A percentile compares a stretch with the other conserved stretches of the same genome.
Evolutionary conservation across 495 filamentous ascomycete genomes (phyloP).

Genomic region (Tuber brumale): DNA sequence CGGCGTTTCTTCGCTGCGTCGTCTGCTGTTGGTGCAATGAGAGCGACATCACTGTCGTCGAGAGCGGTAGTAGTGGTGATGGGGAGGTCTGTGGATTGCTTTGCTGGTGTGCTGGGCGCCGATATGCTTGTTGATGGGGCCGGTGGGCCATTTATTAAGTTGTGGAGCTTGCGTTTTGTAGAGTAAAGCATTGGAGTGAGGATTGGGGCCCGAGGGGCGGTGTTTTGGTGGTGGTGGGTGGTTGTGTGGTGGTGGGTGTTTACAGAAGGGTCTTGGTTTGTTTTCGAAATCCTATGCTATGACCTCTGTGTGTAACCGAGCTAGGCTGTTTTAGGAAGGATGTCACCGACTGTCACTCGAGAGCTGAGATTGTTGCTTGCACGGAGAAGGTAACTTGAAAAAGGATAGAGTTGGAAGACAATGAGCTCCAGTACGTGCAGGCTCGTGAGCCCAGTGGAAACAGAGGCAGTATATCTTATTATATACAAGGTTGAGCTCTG

Average conservation of each 20-base stretch:
- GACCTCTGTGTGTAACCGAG: background rate
- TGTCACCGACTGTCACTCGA: background rate
- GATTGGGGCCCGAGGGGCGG: conserved; percentile 4
- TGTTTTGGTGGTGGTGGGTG: background rate
- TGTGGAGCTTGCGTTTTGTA: conserved; percentile 43
- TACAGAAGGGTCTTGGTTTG: background rate
- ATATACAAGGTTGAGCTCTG: background rate
- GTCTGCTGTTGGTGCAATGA: conserved; percentile 6
- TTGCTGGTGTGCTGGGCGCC: conserved; percentile 21
- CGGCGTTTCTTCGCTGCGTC: conserved; percentile 35
- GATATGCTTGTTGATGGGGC: conserved; percentile 20
- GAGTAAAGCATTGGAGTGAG: conserved; percentile 38
- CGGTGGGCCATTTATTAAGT: conserved; percentile 38
- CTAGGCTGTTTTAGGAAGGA: background rate
- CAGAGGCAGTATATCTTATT: background rate
- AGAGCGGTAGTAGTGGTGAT: conserved; percentile 1
- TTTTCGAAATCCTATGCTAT: background rate
- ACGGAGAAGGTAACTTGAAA: too few species aligned
- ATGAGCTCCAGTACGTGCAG: background rate
- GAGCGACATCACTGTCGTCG: conserved; percentile 27
- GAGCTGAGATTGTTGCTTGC: background rate
- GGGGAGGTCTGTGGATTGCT: conserved; percentile 10
- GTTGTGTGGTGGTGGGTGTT: conserved; percentile 3
- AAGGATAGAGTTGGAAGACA: background rate
- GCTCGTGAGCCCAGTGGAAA: background rate